A percentile compares a stretch with the other conserved stretches of the same genome.
Conservation (phyloP, 1,284 basidiomycete genomes). For the Laetiporus sulphureus region DNA sequence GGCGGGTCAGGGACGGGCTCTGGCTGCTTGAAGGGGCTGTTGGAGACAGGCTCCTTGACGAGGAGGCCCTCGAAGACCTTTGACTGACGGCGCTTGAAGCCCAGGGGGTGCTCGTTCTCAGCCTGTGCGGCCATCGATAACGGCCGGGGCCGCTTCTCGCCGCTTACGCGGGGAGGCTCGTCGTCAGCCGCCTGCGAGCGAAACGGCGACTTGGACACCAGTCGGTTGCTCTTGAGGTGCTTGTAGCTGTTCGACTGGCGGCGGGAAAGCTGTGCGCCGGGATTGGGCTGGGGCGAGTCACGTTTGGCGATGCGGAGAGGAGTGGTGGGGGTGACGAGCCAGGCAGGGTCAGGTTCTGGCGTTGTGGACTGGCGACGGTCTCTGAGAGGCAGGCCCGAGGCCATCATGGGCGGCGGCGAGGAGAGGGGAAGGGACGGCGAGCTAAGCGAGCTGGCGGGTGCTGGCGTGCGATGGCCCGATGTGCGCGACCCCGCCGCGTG, state of each 20-base stretch:
- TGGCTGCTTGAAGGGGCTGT: slow-evolving; percentile 69
- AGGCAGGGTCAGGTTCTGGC: slow-evolving; percentile 46
- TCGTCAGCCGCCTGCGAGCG: slow-evolving; percentile 47
- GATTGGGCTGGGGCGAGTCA: slow-evolving; percentile 36
- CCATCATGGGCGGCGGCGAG: slow-evolving; percentile 21
- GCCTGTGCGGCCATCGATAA: slow-evolving; percentile 60
- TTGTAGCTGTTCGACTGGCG: slow-evolving; percentile 79
- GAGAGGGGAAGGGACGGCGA: slow-evolving; percentile 8
- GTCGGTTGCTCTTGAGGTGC: slow-evolving; percentile 73
- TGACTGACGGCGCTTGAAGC: slow-evolving; percentile 67
- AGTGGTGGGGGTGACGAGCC: slow-evolving; percentile 27
- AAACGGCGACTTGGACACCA: slow-evolving; percentile 89
- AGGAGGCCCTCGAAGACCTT: slow-evolving; percentile 70
- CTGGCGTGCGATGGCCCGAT: neutral
- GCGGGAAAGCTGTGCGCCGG: slow-evolving; percentile 46
- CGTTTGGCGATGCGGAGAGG: slow-evolving; percentile 71
- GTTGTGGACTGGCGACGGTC: slow-evolving; percentile 60
- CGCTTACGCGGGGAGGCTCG: slow-evolving; percentile 53
- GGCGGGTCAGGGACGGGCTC: slow-evolving; percentile 21
- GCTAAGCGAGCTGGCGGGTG: slow-evolving; percentile 2
- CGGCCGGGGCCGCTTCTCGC: slow-evolving; percentile 67
- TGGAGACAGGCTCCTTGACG: slow-evolving; percentile 71
- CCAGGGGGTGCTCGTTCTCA: slow-evolving; percentile 67
- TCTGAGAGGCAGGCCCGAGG: slow-evolving; percentile 34
- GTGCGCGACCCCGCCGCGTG: neutral